phyloP scores from a whole-genome alignment of 768 basidiomycete species.

The Austroboletus festivus region DNA sequence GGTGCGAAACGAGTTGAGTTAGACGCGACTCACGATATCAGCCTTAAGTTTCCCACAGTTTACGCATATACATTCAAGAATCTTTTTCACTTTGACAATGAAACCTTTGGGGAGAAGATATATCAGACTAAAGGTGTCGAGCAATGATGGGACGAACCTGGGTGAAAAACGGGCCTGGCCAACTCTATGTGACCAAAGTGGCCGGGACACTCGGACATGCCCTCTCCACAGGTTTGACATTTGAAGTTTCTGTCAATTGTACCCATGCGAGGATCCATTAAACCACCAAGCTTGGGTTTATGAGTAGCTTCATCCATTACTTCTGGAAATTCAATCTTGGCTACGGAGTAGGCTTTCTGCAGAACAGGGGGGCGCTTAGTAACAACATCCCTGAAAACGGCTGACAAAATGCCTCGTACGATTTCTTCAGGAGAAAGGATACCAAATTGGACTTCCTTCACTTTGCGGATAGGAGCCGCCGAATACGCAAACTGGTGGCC shows the following conservation, averaged over 20 bases:
- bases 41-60: slow-evolving; percentile 98
- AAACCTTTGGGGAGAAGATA: slow-evolving; percentile 55
- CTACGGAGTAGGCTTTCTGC: slow-evolving; percentile 98
- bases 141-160: slow-evolving; percentile 55
- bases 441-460: slow-evolving; percentile 98
- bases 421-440: slow-evolving; percentile 99
- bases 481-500: slow-evolving; percentile 92
- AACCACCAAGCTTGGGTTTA: slow-evolving; percentile 86
- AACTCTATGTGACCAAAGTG: slow-evolving; percentile 99
- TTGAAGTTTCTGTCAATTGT: slow-evolving; percentile 98
- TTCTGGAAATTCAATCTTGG: slow-evolving; percentile 97
- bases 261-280: slow-evolving; percentile 98
- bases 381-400: not conserved
- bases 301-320: slow-evolving; percentile 95
- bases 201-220: slow-evolving; percentile 99
- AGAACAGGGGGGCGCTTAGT: slow-evolving; percentile 16
- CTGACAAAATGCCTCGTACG: slow-evolving; percentile 39
- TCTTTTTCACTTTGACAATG: slow-evolving; percentile 99
- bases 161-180: slow-evolving; percentile 95
- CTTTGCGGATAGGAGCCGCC: slow-evolving; percentile 90
- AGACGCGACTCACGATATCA: slow-evolving; percentile 88
- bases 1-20: slow-evolving; percentile 87
- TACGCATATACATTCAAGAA: slow-evolving; percentile 97
- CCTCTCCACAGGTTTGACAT: slow-evolving; percentile 99
- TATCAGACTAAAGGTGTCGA: not conserved